These are phyloP conservation scores for Imleria badia DNA, from an alignment of 768 basidiomycete species.

Conservation along the genomic window DNA sequence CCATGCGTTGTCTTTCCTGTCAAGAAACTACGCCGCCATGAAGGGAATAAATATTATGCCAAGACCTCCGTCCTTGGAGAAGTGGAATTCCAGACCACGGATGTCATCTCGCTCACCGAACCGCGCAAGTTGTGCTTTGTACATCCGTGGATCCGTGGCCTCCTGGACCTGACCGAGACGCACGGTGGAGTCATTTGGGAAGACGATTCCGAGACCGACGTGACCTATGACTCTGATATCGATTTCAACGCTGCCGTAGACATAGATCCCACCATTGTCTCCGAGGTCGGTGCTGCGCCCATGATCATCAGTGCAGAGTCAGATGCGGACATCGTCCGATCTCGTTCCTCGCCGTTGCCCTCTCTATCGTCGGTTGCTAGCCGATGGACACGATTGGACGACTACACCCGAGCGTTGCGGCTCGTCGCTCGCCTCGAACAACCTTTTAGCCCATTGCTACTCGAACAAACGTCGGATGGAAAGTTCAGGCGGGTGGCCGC, in stretches of 20 bases:
- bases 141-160: constrained; percentile 9
- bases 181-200: background rate
- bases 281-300: background rate
- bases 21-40: constrained; percentile 1
- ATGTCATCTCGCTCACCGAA: background rate
- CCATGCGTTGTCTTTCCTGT: constrained; percentile 11
- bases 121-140: constrained; percentile 8
- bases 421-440: constrained; percentile 14
- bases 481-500: constrained; percentile 22
- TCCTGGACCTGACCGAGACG: background rate
- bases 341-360: background rate
- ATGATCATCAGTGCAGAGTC: constrained; percentile 1
- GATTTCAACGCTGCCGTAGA: constrained; percentile 5
- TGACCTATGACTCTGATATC: constrained; percentile 3
- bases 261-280: background rate
- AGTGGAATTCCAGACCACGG: constrained; percentile 5
- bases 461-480: constrained; percentile 4
- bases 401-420: constrained; percentile 9
- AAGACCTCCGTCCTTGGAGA: constrained; percentile 8
- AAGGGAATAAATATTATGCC: constrained; percentile 2
- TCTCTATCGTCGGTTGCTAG: background rate
- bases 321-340: background rate
- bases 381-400: background rate
- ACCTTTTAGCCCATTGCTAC: constrained; percentile 10
- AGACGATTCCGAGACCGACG: constrained; percentile 7